Percentiles rank a stretch among this genome's conserved stretches.
Evolutionary conservation across 441 rosid species (phyloP).

Genomic region (Adansonia gregorii): DNA sequence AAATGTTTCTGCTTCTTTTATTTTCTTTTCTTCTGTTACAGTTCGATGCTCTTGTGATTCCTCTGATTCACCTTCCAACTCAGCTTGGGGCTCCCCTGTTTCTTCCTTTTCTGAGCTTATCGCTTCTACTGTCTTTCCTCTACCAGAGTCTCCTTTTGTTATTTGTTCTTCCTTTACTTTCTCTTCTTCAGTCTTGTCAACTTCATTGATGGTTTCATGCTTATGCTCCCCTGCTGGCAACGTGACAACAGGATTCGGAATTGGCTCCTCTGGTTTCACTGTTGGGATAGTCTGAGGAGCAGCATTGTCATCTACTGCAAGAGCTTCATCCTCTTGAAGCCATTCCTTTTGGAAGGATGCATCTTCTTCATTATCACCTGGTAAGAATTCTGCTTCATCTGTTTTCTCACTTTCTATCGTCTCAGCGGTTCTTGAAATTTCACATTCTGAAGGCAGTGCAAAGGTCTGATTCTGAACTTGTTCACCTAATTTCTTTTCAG

Average conservation of each 20-base stretch:
- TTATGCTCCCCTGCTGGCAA: not conserved
- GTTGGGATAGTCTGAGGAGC: conserved; percentile 15
- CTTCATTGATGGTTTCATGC: not conserved
- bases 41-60: conserved; percentile 15
- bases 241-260: not conserved
- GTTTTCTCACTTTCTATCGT: conserved; percentile 23
- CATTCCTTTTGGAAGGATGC: conserved; percentile 30
- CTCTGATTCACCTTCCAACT: conserved; percentile 30
- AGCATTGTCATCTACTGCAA: conserved; percentile 19
- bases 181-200: not conserved
- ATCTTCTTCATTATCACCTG: conserved; percentile 35
- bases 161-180: not conserved
- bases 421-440: not conserved
- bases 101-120: conserved; percentile 2
- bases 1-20: conserved; percentile 4
- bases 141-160: conserved; percentile 21
- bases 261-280: conserved; percentile 27
- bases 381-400: conserved; percentile 26
- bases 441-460: not conserved
- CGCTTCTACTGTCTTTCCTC: conserved; percentile 1
- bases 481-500: conserved; percentile 9
- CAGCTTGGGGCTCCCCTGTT: not conserved
- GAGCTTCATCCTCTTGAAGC: conserved; percentile 26
- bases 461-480: not conserved
- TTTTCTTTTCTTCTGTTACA: conserved; percentile 34